These are phyloP conservation scores for Strobilomyces confusus DNA, from an alignment of 768 basidiomycete species.

Conservation along the genomic window DNA sequence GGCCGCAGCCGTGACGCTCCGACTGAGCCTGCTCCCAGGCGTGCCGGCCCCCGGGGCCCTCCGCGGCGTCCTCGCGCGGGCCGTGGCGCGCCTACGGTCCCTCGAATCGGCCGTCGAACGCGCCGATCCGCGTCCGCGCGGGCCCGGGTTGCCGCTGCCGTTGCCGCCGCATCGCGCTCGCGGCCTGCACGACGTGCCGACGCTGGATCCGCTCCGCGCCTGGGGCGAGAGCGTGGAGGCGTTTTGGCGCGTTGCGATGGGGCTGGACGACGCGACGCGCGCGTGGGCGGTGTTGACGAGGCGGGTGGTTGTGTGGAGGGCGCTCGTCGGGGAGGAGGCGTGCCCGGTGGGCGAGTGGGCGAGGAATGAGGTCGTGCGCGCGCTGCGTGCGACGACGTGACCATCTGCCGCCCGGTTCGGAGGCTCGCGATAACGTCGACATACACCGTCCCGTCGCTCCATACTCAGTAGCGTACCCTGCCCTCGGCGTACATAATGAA, in stretches of 20 bases:
- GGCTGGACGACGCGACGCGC: constrained; percentile 16
- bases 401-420: background rate
- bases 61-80: constrained; percentile 28
- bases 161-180: constrained; percentile 34
- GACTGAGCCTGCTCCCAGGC: constrained; percentile 35
- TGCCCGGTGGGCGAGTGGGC: constrained; percentile 52
- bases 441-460: no score
- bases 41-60: constrained; percentile 26
- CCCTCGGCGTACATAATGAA: no score
- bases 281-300: constrained; percentile 53
- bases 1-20: constrained; percentile 32
- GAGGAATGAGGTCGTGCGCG: constrained; percentile 26
- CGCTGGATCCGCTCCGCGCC: constrained; percentile 27
- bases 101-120: constrained; percentile 21
- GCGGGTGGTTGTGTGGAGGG: constrained; percentile 55
- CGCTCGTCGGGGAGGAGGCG: constrained; percentile 37
- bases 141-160: constrained; percentile 27
- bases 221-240: constrained; percentile 54
- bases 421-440: no score
- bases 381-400: constrained; percentile 1
- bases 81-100: constrained; percentile 25
- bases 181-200: constrained; percentile 34
- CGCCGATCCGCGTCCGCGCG: background rate
- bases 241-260: constrained; percentile 35
- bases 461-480: no score